Conservation (phyloP, 768 basidiomycete species). For the Boletus subparvulus region DNA sequence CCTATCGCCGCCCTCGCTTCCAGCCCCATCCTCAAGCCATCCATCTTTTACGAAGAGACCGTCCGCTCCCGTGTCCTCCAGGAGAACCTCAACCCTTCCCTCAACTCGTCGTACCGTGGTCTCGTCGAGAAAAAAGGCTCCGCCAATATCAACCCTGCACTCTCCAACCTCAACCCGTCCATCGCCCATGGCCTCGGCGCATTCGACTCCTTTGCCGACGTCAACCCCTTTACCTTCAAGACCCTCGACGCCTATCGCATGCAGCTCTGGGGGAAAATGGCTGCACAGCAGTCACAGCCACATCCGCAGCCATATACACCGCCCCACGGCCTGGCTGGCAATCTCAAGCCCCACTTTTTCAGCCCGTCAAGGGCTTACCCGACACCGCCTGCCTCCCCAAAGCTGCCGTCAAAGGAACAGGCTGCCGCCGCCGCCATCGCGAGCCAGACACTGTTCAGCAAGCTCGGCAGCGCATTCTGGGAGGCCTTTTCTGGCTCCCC, state of each 20-base stretch:
- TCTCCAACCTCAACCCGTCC: slow-evolving; percentile 29
- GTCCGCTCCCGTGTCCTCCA: slow-evolving; percentile 22
- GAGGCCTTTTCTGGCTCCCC: slow-evolving; percentile 74
- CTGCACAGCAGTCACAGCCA: slow-evolving; percentile 60
- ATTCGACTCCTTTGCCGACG: slow-evolving; percentile 78
- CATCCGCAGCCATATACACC: slow-evolving; percentile 19
- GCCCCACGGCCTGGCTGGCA: slow-evolving; percentile 40
- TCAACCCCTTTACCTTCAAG: slow-evolving; percentile 86
- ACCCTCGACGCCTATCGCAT: slow-evolving; percentile 83
- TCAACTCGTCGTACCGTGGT: slow-evolving; percentile 19
- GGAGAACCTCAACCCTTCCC: slow-evolving; percentile 28
- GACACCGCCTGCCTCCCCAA: slow-evolving; percentile 44
- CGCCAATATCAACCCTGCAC: slow-evolving; percentile 30
- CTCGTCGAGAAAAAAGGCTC: slow-evolving; percentile 34
- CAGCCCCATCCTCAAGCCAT: slow-evolving; percentile 30
- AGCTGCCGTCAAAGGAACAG: slow-evolving; percentile 33
- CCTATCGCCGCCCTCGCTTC: slow-evolving; percentile 47
- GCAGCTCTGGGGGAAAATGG: slow-evolving; percentile 93
- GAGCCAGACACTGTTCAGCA: slow-evolving; percentile 69
- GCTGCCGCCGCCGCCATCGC: slow-evolving; percentile 61
- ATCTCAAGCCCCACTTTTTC: slow-evolving; percentile 41
- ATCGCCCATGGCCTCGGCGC: slow-evolving; percentile 36
- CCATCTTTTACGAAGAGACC: slow-evolving; percentile 33
- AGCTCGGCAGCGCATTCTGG: slow-evolving; percentile 80
- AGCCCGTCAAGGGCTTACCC: slow-evolving; percentile 32